Conservation (phyloP, 2,329 filamentous ascomycete genomes). For the Purpureocillium lavendulum region DNA sequence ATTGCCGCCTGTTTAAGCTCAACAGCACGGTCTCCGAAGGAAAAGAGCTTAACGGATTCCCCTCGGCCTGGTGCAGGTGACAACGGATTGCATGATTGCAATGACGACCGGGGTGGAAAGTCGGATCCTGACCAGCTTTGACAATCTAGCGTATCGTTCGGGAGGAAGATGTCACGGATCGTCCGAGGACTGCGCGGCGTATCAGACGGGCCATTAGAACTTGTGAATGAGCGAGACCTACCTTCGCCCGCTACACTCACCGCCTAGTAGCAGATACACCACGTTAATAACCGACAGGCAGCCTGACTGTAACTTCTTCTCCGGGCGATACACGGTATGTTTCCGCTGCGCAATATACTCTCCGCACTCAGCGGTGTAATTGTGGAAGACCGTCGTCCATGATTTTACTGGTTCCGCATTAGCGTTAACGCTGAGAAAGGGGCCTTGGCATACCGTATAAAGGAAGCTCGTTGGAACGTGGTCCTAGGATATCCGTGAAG, state of each 20-base stretch:
- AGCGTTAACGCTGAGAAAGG: not conserved
- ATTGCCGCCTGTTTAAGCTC: not conserved
- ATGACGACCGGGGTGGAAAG: not conserved
- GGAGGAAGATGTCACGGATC: not conserved
- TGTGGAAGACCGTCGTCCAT: not conserved
- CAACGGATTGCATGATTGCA: not conserved
- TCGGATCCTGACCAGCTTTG: not conserved
- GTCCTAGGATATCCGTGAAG: not conserved
- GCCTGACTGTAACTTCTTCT: not conserved
- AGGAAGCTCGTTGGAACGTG: not conserved
- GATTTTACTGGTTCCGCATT: not conserved
- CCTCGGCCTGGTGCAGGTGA: not conserved
- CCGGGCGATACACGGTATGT: not conserved
- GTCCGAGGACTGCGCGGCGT: not conserved
- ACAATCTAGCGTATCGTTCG: not conserved
- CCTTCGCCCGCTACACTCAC: not conserved
- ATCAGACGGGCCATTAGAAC: not conserved
- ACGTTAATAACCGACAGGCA: not conserved
- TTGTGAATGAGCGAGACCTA: not conserved
- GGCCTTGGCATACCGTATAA: not conserved
- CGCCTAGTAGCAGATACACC: not conserved
- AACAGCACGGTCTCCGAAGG: not conserved
- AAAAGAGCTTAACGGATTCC: not conserved
- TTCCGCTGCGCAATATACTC: not conserved
- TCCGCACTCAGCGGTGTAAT: not conserved